Evolutionary conservation across 1,139 yeast species (phyloP).

Genomic region (Pichia cactophila): DNA sequence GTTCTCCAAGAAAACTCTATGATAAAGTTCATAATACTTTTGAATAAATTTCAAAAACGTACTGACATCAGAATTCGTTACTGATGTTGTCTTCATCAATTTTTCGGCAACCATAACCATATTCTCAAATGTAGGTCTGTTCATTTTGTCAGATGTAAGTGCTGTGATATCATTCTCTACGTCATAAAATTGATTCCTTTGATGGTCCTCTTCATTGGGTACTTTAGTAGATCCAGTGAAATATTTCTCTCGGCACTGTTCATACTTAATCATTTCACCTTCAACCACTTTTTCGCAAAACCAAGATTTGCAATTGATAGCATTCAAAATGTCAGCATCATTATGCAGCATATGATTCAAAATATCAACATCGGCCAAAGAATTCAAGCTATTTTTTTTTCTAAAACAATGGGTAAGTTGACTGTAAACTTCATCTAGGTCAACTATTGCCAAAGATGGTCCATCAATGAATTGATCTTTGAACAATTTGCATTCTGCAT

Average conservation of each 20-base stretch:
- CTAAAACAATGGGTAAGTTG: slow-evolving; percentile 3
- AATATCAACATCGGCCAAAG: slow-evolving; percentile 5
- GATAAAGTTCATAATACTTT: slow-evolving; percentile 1
- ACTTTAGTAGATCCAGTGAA: slow-evolving; percentile 38
- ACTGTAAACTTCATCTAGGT: slow-evolving; percentile 1
- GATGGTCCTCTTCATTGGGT: slow-evolving; percentile 24
- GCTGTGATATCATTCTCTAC: slow-evolving; percentile 17
- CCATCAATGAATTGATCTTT: slow-evolving; percentile 7
- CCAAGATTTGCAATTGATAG: slow-evolving; percentile 39
- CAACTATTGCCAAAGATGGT: neutral
- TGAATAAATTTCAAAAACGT: slow-evolving; percentile 4
- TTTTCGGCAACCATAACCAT: neutral
- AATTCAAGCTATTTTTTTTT: slow-evolving; percentile 5
- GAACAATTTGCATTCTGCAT: slow-evolving; percentile 1
- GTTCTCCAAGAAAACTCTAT: neutral
- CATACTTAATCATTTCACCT: slow-evolving; percentile 76
- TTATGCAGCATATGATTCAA: slow-evolving; percentile 6
- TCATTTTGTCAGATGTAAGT: slow-evolving; percentile 13
- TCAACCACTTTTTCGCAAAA: slow-evolving; percentile 59
- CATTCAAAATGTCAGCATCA: slow-evolving; percentile 8
- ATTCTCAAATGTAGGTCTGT: slow-evolving; percentile 7
- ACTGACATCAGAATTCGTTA: slow-evolving; percentile 1
- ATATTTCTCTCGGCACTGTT: slow-evolving; percentile 73
- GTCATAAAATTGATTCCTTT: slow-evolving; percentile 42
- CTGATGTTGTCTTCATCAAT: slow-evolving; percentile 2